Conservation (phyloP, 352 stramenopile genomes). For the Halophytophthora polymorphica region DNA sequence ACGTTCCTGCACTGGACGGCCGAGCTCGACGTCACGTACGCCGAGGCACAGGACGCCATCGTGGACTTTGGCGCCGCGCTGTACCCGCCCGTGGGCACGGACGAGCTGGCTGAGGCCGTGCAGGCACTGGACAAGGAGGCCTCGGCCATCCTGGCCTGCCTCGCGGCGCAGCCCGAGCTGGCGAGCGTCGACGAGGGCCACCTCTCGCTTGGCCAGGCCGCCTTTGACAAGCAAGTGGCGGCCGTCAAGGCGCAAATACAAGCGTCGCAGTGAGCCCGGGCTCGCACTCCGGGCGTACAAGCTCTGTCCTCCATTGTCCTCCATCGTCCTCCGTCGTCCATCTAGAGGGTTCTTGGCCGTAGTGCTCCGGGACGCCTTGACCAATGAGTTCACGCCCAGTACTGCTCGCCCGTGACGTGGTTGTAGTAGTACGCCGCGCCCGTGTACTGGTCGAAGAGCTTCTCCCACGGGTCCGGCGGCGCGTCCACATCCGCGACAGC, state of each 20-base stretch:
- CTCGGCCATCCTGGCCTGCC: slow-evolving; percentile 37
- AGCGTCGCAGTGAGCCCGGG: slow-evolving; percentile 36
- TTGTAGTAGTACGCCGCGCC: slow-evolving; percentile 89
- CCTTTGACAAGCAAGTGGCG: slow-evolving; percentile 55
- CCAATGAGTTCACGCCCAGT: slow-evolving; percentile 65
- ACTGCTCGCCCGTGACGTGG: slow-evolving; percentile 80
- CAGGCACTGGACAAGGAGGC: slow-evolving; percentile 28
- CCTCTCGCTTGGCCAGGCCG: slow-evolving; percentile 37
- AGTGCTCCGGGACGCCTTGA: no score
- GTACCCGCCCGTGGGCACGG: slow-evolving; percentile 68
- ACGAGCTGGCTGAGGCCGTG: slow-evolving; percentile 48
- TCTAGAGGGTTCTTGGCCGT: no score
- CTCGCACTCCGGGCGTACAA: no score
- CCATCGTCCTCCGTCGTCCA: no score
- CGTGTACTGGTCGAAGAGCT: slow-evolving; percentile 87
- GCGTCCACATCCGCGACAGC: slow-evolving; percentile 15
- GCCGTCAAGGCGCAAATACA: slow-evolving; percentile 61
- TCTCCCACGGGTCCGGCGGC: slow-evolving; percentile 71
- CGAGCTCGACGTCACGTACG: slow-evolving; percentile 61
- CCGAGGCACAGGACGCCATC: slow-evolving; percentile 53
- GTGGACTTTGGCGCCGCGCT: slow-evolving; percentile 82
- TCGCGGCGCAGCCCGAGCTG: slow-evolving; percentile 55
- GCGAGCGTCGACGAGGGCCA: slow-evolving; percentile 30
- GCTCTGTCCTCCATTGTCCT: no score
- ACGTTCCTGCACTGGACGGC: slow-evolving; percentile 73